Conservation (phyloP, 2,329 filamentous ascomycete genomes). For the Aspergillus texensis region DNA sequence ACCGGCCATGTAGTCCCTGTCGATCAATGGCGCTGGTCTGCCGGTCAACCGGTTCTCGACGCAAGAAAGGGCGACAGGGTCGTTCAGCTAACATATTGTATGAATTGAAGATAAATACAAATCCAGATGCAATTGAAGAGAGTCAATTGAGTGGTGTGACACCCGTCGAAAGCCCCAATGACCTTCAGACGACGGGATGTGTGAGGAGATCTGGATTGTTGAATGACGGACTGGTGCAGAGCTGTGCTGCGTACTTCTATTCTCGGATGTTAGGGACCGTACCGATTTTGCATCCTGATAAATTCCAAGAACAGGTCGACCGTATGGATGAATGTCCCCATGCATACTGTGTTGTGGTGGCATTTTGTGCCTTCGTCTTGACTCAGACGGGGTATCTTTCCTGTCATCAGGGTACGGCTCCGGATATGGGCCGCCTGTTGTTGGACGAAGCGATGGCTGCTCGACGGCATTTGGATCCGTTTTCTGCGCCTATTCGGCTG, state of each 20-base stretch:
- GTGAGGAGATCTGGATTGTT: constrained; percentile 11
- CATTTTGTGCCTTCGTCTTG: constrained; percentile 42
- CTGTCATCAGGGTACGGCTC: constrained; percentile 4
- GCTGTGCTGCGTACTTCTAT: constrained; percentile 26
- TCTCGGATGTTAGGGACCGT: constrained; percentile 28
- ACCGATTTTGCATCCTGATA: constrained; percentile 29
- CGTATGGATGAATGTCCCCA: constrained; percentile 23
- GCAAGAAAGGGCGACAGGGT: constrained; percentile 27
- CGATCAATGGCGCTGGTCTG: constrained; percentile 20
- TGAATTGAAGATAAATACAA: constrained; percentile 15
- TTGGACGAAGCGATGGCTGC: constrained; percentile 32
- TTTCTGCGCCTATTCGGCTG: constrained; percentile 23
- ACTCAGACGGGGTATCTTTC: constrained; percentile 24
- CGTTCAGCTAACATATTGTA: constrained; percentile 24
- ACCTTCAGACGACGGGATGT: constrained; percentile 9
- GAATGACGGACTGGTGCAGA: constrained; percentile 9
- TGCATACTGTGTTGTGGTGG: constrained; percentile 35
- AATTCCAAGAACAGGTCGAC: constrained; percentile 27
- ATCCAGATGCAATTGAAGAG: not conserved
- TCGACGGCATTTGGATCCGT: constrained; percentile 23
- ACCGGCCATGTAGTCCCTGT: constrained; percentile 23
- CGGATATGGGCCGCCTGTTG: constrained; percentile 20
- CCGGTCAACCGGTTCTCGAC: constrained; percentile 17
- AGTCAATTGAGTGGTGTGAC: not conserved
- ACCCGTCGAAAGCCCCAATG: not conserved